Conservation (phyloP, 352 stramenopile genomes). For the Globisporangium parvum region DNA sequence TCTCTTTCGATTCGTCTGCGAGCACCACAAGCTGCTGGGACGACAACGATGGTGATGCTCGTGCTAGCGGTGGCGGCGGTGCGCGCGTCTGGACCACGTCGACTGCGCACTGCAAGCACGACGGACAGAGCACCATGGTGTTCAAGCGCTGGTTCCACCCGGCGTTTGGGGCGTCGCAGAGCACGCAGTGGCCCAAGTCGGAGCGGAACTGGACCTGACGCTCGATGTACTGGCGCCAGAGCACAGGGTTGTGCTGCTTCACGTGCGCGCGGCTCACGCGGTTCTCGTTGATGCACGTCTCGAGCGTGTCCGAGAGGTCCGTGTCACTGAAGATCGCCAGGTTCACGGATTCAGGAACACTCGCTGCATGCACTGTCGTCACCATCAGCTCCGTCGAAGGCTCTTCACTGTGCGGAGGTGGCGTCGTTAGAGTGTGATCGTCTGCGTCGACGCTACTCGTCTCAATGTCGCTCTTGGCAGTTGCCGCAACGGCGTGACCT, state of each 20-base stretch:
- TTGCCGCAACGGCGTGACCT: background rate
- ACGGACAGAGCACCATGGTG: constrained; percentile 37
- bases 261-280: constrained; percentile 24
- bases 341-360: background rate
- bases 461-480: background rate
- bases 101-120: constrained; percentile 27
- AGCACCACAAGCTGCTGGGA: background rate
- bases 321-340: constrained; percentile 5
- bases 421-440: too few species aligned
- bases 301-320: constrained; percentile 17
- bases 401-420: too few species aligned
- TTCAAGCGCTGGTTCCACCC: constrained; percentile 49
- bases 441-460: background rate
- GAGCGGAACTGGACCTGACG: constrained; percentile 19
- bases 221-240: constrained; percentile 38
- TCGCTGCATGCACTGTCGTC: too few species aligned
- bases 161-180: constrained; percentile 35
- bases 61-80: background rate
- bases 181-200: constrained; percentile 21
- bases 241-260: constrained; percentile 22
- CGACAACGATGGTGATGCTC: background rate
- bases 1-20: constrained; percentile 7
- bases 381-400: background rate
- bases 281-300: constrained; percentile 28
- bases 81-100: constrained; percentile 8